These are phyloP conservation scores for Hygrocybe coccinea DNA, from an alignment of 768 basidiomycete species.

Conservation along the genomic window DNA sequence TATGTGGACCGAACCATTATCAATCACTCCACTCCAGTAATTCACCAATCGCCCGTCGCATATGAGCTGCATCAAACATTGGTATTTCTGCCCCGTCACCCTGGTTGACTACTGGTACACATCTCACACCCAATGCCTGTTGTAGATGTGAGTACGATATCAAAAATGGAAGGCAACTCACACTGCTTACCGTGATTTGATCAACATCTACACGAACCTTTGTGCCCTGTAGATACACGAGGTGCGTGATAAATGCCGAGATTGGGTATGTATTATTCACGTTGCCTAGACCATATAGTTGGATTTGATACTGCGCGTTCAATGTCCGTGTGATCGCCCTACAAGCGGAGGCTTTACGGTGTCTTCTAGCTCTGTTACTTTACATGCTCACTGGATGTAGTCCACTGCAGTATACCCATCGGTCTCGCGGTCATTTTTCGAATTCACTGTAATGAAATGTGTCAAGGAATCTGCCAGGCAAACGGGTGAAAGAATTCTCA, in stretches of 20 bases:
- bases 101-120: neutral
- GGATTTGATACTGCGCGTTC: conserved; percentile 53
- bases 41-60: neutral
- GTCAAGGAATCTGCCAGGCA: neutral
- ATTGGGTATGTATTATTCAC: conserved; percentile 61
- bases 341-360: conserved; percentile 10
- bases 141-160: neutral
- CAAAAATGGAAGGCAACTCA: neutral
- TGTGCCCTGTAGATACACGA: conserved; percentile 69
- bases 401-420: conserved; percentile 77
- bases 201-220: conserved; percentile 56
- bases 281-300: conserved; percentile 54
- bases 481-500: conserved; percentile 36
- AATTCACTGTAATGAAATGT: conserved; percentile 59
- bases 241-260: conserved; percentile 80
- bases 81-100: neutral
- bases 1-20: too few relatives aligned
- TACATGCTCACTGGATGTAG: conserved; percentile 67
- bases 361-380: too few relatives aligned
- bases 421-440: conserved; percentile 86
- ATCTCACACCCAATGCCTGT: neutral
- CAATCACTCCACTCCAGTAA: conserved; percentile 10
- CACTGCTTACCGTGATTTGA: conserved; percentile 53
- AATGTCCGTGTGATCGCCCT: conserved; percentile 70
- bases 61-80: neutral